Conservation (phyloP, 495 filamentous ascomycete genomes). For the Clohesyomyces aquaticus region DNA sequence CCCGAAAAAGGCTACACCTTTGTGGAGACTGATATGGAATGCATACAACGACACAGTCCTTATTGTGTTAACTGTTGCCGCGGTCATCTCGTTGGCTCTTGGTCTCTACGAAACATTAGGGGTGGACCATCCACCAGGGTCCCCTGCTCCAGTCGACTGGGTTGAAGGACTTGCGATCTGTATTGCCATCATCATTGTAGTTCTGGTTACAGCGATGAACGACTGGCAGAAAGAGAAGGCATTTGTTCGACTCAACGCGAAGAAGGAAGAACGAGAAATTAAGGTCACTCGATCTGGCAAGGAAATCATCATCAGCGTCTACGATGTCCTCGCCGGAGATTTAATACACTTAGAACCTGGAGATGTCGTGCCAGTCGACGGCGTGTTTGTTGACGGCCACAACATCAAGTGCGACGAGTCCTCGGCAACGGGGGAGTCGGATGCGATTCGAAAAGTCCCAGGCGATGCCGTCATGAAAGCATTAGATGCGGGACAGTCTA, state of each 20-base stretch:
- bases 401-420: conserved; percentile 70
- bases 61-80: conserved; percentile 76
- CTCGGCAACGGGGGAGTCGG: conserved; percentile 71
- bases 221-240: conserved; percentile 53
- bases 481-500: too few species aligned
- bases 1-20: conserved; percentile 68
- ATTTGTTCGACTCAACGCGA: conserved; percentile 53
- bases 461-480: too few species aligned
- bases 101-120: conserved; percentile 70
- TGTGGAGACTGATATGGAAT: conserved; percentile 76
- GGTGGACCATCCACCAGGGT: conserved; percentile 36
- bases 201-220: conserved; percentile 51
- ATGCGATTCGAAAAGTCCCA: conserved; percentile 65
- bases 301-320: conserved; percentile 73
- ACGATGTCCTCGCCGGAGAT: conserved; percentile 82
- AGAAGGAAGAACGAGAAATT: conserved; percentile 61
- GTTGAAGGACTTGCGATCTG: conserved; percentile 55
- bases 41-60: conserved; percentile 80
- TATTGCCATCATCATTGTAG: conserved; percentile 51
- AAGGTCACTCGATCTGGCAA: conserved; percentile 79
- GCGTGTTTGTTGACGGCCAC: conserved; percentile 49
- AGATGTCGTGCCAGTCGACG: conserved; percentile 66
- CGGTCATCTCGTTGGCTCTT: conserved; percentile 77
- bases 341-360: conserved; percentile 82
- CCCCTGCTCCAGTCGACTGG: conserved; percentile 49